Evolutionary conservation across 2,329 filamentous ascomycete genomes (phyloP).

Genomic region (Emergomyces pasteurianus): DNA sequence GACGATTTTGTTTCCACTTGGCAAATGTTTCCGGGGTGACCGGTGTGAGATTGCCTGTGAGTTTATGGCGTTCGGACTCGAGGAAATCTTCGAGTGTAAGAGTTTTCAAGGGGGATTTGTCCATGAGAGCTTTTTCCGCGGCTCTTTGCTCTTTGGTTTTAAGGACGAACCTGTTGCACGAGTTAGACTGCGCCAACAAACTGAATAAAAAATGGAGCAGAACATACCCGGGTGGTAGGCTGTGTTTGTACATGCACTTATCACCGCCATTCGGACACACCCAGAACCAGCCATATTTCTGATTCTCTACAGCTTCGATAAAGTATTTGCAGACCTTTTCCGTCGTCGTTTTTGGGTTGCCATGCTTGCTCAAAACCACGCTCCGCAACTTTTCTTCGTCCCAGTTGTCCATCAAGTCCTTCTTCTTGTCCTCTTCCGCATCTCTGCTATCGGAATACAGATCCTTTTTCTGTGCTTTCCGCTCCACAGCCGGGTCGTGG

Average conservation of each 20-base stretch:
- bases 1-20: conserved; percentile 90
- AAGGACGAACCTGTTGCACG: conserved; percentile 61
- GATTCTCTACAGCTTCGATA: conserved; percentile 91
- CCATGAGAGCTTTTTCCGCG: conserved; percentile 87
- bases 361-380: conserved; percentile 91
- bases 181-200: conserved; percentile 7
- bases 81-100: conserved; percentile 95
- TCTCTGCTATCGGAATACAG: conserved; percentile 76
- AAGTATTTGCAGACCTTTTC: conserved; percentile 99
- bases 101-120: conserved; percentile 90
- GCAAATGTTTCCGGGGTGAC: conserved; percentile 88
- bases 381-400: conserved; percentile 89
- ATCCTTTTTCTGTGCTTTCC: conserved; percentile 85
- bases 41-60: conserved; percentile 81
- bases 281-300: conserved; percentile 99
- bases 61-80: conserved; percentile 89
- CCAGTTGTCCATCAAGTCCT: conserved; percentile 94
- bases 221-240: conserved; percentile 80
- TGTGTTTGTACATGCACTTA: conserved; percentile 98
- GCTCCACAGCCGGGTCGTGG: conserved; percentile 77
- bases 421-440: conserved; percentile 57
- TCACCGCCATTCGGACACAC: conserved; percentile 90
- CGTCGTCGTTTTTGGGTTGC: conserved; percentile 86
- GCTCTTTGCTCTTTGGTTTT: conserved; percentile 97
- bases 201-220: background rate